Evolutionary conservation across 495 filamentous ascomycete genomes (phyloP).

Genomic region (Neurospora discreta): DNA sequence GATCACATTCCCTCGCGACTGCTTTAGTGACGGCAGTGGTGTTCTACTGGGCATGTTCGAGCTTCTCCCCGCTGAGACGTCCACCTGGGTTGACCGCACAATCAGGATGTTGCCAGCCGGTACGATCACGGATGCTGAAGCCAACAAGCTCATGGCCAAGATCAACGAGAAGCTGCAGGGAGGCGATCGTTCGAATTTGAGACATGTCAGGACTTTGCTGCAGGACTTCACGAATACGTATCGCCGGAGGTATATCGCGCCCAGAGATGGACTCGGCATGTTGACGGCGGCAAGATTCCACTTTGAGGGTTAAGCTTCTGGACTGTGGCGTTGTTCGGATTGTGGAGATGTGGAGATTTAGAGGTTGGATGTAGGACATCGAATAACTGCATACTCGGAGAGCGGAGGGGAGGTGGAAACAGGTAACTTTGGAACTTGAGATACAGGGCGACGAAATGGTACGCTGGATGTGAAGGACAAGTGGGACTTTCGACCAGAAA

Average conservation of each 20-base stretch:
- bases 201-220: slow-evolving; percentile 71
- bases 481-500: background rate
- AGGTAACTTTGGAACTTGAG: background rate
- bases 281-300: slow-evolving; percentile 78
- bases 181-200: slow-evolving; percentile 47
- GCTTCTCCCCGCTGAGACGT: slow-evolving; percentile 65
- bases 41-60: slow-evolving; percentile 86
- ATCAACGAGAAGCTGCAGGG: slow-evolving; percentile 56
- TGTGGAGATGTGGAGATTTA: background rate
- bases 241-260: slow-evolving; percentile 83
- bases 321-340: background rate
- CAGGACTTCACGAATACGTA: slow-evolving; percentile 97
- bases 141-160: slow-evolving; percentile 52
- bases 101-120: slow-evolving; percentile 74
- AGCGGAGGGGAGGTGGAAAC: background rate
- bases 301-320: slow-evolving; percentile 47
- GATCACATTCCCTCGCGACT: slow-evolving; percentile 93
- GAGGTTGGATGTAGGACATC: background rate
- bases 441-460: background rate
- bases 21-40: slow-evolving; percentile 85
- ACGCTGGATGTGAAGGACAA: background rate
- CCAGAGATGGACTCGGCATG: slow-evolving; percentile 78
- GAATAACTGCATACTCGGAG: background rate
- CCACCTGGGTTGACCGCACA: slow-evolving; percentile 69
- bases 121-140: slow-evolving; percentile 52